Evolutionary conservation across 2,329 filamentous ascomycete species (phyloP).

Genomic region (Arthrobotrys sphaeroides): DNA sequence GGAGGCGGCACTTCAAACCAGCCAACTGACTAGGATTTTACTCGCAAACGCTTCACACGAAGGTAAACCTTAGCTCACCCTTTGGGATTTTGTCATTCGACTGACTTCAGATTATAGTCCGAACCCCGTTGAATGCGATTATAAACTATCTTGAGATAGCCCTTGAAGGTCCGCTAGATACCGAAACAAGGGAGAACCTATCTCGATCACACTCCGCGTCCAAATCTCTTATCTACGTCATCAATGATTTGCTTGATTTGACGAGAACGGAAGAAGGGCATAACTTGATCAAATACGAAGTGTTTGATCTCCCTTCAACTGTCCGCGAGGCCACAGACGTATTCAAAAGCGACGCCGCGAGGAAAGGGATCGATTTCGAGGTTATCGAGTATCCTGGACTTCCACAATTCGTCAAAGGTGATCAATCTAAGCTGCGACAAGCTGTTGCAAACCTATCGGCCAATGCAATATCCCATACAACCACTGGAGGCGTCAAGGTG

Average conservation of each 20-base stretch:
- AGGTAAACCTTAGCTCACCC: constrained; percentile 54
- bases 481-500: constrained; percentile 72
- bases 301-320: constrained; percentile 76
- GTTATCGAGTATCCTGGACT: constrained; percentile 74
- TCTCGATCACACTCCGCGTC: constrained; percentile 87
- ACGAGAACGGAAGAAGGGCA: constrained; percentile 88
- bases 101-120: constrained; percentile 64
- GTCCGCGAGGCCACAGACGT: constrained; percentile 80
- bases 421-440: constrained; percentile 81
- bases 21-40: constrained; percentile 78
- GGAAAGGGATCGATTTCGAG: constrained; percentile 78
- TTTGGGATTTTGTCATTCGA: neutral
- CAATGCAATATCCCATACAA: constrained; percentile 84
- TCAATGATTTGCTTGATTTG: constrained; percentile 88
- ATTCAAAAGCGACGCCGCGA: constrained; percentile 76
- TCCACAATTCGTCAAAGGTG: constrained; percentile 77
- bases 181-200: constrained; percentile 84
- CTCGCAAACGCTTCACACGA: constrained; percentile 91
- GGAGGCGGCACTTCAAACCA: constrained; percentile 82
- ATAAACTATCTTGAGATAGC: constrained; percentile 95
- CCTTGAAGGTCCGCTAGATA: constrained; percentile 79
- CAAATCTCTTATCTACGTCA: constrained; percentile 91
- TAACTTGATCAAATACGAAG: constrained; percentile 79
- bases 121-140: constrained; percentile 89
- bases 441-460: constrained; percentile 83